Percentiles rank a stretch among this genome's conserved stretches.
phyloP scores from a whole-genome alignment of 225 moss, liverwort and hornwort species.

The Bryum argenteum region DNA sequence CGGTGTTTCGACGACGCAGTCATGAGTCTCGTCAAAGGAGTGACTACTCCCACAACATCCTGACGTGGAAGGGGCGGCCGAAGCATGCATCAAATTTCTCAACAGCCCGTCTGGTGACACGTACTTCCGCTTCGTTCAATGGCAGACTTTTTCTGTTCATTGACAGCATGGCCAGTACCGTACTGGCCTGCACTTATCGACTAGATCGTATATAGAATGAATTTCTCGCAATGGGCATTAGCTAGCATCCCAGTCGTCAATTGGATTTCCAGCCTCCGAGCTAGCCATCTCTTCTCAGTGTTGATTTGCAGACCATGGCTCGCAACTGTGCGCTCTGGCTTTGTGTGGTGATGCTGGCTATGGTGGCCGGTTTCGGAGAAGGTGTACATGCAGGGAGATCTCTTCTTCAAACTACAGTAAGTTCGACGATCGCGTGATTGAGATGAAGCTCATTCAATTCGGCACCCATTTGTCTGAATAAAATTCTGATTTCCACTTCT shows the following conservation, averaged over 20 bases:
- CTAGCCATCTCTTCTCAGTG: neutral
- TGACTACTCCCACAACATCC: too few species aligned
- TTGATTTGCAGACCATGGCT: constrained; percentile 17
- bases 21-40: too few species aligned
- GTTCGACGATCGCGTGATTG: neutral
- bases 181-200: neutral
- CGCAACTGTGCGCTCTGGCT: neutral
- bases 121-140: too few species aligned
- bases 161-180: neutral
- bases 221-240: neutral
- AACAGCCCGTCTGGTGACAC: too few species aligned
- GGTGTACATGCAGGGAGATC: constrained; percentile 30
- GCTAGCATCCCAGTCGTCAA: neutral
- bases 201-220: neutral
- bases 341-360: constrained; percentile 19
- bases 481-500: too few species aligned
- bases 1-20: too few species aligned
- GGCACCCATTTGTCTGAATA: too few species aligned
- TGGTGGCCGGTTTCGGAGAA: constrained; percentile 18
- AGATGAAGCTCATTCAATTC: neutral
- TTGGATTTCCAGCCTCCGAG: neutral
- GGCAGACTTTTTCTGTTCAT: neutral
- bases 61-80: too few species aligned
- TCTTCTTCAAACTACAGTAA: constrained; percentile 34
- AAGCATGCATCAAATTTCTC: too few species aligned